A percentile compares a stretch with the other conserved stretches of the same genome.
These are phyloP conservation scores for Botrytis cinerea DNA, from an alignment of 2,329 filamentous ascomycete genomes.

Conservation along the genomic window DNA sequence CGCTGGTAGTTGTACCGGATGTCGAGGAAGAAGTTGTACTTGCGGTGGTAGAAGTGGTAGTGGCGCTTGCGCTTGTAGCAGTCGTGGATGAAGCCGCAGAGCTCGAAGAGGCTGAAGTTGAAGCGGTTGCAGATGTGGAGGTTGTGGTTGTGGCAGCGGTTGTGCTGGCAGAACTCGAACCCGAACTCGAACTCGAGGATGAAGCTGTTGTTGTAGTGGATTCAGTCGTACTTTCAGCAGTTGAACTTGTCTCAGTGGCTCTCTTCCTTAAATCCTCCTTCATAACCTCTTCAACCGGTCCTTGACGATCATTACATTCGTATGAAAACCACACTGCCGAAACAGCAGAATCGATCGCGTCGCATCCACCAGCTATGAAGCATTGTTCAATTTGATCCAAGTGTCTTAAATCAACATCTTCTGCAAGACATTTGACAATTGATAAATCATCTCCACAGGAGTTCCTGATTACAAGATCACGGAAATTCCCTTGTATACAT, in stretches of 20 bases:
- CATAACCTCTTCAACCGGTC: conserved; percentile 5
- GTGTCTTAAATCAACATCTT: conserved; percentile 26
- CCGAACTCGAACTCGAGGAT: background rate
- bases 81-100: conserved; percentile 18
- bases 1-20: conserved; percentile 5
- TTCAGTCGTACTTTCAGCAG: background rate
- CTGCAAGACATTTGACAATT: conserved; percentile 33
- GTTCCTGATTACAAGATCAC: conserved; percentile 30
- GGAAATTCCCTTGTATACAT: conserved; percentile 30
- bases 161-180: background rate
- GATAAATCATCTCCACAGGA: conserved; percentile 31
- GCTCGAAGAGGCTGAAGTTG: conserved; percentile 8
- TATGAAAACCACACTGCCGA: conserved; percentile 32
- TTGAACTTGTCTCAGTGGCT: conserved; percentile 18
- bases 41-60: conserved; percentile 4
- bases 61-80: background rate
- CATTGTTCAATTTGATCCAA: conserved; percentile 34
- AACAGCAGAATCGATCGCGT: conserved; percentile 28
- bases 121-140: background rate
- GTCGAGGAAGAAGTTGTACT: conserved; percentile 15
- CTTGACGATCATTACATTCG: conserved; percentile 28
- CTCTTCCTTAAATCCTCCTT: conserved; percentile 32
- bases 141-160: conserved; percentile 6
- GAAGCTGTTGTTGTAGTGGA: background rate
- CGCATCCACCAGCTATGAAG: conserved; percentile 34